Percentiles rank a stretch among this genome's conserved stretches.
Evolutionary conservation across 2,329 filamentous ascomycete species (phyloP).

Genomic region (Cadophora sp.): DNA sequence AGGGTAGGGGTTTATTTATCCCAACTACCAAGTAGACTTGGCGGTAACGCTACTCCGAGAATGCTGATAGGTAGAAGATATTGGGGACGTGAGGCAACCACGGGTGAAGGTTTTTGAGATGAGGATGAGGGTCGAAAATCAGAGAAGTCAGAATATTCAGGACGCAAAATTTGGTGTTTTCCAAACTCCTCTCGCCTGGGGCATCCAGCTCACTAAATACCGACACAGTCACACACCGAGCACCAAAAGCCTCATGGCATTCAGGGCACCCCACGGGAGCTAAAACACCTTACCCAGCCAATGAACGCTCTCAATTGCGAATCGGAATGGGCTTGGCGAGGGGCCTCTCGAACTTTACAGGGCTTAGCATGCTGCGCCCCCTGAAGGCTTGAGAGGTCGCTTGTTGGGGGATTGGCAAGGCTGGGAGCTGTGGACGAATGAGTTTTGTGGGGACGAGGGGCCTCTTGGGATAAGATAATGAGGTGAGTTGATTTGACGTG

Average conservation of each 20-base stretch:
- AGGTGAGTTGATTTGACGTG: background rate
- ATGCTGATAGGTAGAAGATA: too few relatives aligned
- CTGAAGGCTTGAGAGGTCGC: background rate
- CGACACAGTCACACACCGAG: conserved; percentile 12
- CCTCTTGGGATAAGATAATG: background rate
- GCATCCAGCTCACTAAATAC: conserved; percentile 2
- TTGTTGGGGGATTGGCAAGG: background rate
- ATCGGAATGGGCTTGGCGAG: conserved; percentile 1
- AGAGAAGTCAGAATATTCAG: background rate
- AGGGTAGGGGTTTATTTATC: too few relatives aligned
- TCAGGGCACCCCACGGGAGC: background rate
- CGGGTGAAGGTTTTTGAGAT: too few relatives aligned
- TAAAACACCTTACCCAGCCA: background rate
- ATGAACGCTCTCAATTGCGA: background rate
- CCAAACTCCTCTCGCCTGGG: background rate
- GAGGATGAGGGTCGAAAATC: background rate
- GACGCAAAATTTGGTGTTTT: background rate
- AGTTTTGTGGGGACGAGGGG: conserved; percentile 3
- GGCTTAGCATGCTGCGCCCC: conserved; percentile 7
- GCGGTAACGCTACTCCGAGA: too few relatives aligned
- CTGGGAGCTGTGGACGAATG: background rate
- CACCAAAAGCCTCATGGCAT: conserved; percentile 8
- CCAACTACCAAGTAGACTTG: too few relatives aligned
- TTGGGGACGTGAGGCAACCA: too few relatives aligned
- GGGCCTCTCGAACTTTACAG: background rate